phyloP scores from a whole-genome alignment of 2,329 filamentous ascomycete genomes.

The Epichloe aotearoae region DNA sequence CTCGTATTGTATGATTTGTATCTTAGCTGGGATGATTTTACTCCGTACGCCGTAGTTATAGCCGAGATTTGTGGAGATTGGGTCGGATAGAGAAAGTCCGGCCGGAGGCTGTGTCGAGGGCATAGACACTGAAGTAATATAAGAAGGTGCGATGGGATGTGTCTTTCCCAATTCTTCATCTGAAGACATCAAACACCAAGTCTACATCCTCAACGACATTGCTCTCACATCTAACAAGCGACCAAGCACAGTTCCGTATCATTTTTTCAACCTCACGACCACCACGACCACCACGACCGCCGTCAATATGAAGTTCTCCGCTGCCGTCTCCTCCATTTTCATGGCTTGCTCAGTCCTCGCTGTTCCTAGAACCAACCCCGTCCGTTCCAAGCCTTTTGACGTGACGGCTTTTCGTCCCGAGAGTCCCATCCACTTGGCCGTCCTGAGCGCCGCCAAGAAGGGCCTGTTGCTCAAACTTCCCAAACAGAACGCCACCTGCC shows the following conservation, averaged over 20 bases:
- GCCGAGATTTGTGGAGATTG: no score
- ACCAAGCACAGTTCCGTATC: neutral
- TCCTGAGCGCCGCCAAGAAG: slow-evolving; percentile 29
- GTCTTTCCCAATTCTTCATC: neutral
- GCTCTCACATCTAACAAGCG: neutral
- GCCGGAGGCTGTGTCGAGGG: no score
- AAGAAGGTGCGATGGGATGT: neutral
- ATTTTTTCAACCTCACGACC: neutral
- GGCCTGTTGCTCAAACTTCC: slow-evolving; percentile 30
- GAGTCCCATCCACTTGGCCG: slow-evolving; percentile 32
- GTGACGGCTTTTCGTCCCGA: slow-evolving; percentile 37
- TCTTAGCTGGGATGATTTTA: no score
- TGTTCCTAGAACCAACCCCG: slow-evolving; percentile 8
- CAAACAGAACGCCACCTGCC: slow-evolving; percentile 36
- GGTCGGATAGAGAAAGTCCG: no score
- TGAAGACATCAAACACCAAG: neutral
- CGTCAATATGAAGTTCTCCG: slow-evolving; percentile 17
- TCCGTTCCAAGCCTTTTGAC: slow-evolving; percentile 27
- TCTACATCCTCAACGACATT: neutral
- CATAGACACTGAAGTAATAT: neutral
- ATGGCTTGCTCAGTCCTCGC: slow-evolving; percentile 16
- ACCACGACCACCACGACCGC: neutral
- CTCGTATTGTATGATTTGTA: no score
- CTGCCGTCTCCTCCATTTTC: slow-evolving; percentile 13
- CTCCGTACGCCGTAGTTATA: no score